Percentiles rank a stretch among this genome's conserved stretches.
Conservation (phyloP, 768 basidiomycete genomes). For the Zangia roseola region DNA sequence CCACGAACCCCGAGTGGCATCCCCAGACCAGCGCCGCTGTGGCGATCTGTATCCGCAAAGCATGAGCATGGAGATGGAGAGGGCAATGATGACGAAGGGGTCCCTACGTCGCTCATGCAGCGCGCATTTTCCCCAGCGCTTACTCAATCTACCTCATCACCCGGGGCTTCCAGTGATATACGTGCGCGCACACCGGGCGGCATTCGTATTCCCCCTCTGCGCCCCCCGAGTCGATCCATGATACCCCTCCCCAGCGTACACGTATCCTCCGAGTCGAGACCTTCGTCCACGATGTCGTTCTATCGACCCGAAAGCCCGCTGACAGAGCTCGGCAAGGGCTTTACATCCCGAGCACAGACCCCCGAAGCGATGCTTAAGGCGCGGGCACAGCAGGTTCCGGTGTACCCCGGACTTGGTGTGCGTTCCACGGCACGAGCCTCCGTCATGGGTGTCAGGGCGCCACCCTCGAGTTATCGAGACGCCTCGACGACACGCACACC, state of each 20-base stretch:
- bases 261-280: slow-evolving; percentile 66
- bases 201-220: slow-evolving; percentile 50
- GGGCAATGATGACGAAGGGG: slow-evolving; percentile 46
- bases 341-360: slow-evolving; percentile 58
- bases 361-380: slow-evolving; percentile 63
- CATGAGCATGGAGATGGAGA: slow-evolving; percentile 46
- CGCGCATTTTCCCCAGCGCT: slow-evolving; percentile 62
- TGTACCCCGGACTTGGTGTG: slow-evolving; percentile 44
- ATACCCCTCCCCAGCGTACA: slow-evolving; percentile 78
- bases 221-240: slow-evolving; percentile 82
- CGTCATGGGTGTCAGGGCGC: slow-evolving; percentile 41
- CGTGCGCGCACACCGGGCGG: slow-evolving; percentile 42
- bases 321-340: slow-evolving; percentile 32
- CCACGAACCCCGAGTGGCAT: slow-evolving; percentile 81
- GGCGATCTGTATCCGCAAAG: slow-evolving; percentile 48
- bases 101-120: slow-evolving; percentile 44
- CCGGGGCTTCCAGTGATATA: slow-evolving; percentile 26
- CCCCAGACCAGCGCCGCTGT: slow-evolving; percentile 56
- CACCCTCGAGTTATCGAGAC: slow-evolving; percentile 79
- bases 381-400: slow-evolving; percentile 56
- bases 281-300: slow-evolving; percentile 69
- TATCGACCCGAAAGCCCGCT: slow-evolving; percentile 56
- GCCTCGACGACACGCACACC: slow-evolving; percentile 51
- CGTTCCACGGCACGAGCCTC: slow-evolving; percentile 43
- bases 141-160: slow-evolving; percentile 47